Conservation (phyloP, 2,329 filamentous ascomycete species). For the Colletotrichum noveboracense region DNA sequence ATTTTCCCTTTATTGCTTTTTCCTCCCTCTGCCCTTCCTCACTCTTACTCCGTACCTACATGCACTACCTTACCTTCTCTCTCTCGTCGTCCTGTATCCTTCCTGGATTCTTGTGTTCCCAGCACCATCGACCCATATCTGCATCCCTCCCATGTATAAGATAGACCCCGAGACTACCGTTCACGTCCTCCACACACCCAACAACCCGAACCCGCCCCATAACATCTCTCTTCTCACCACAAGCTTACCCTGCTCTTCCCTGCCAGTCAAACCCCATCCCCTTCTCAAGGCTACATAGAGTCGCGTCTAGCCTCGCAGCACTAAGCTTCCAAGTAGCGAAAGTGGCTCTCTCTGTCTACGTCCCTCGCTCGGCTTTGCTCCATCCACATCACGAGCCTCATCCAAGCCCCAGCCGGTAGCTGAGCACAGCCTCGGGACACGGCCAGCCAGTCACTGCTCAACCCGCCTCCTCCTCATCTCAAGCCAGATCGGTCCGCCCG, state of each 20-base stretch:
- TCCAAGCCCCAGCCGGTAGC: conserved; percentile 1
- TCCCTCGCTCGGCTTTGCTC: not conserved
- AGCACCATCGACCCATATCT: conserved; percentile 13
- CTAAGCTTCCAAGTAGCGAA: conserved; percentile 11
- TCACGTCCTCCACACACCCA: conserved; percentile 16
- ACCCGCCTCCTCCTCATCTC: not conserved
- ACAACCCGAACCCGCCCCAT: conserved; percentile 7
- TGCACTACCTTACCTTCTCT: not conserved
- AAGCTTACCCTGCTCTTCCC: conserved; percentile 10
- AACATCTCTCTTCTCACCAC: conserved; percentile 12
- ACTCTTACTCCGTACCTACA: not conserved
- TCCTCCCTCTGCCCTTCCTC: not conserved
- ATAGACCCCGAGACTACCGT: conserved; percentile 17
- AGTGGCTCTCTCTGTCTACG: not conserved
- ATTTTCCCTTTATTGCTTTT: conserved; percentile 13
- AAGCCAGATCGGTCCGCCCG: conserved; percentile 15
- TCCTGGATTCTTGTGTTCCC: not conserved
- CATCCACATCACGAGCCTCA: conserved; percentile 20
- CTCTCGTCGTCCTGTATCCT: not conserved
- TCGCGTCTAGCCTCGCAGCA: conserved; percentile 14
- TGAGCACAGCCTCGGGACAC: conserved; percentile 4
- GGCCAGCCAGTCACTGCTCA: not conserved
- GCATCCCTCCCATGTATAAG: conserved; percentile 20
- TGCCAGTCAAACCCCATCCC: conserved; percentile 10
- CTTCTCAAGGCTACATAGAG: conserved; percentile 12